Evolutionary conservation across 768 basidiomycete genomes (phyloP).

Genomic region (Auriscalpium vulgare): DNA sequence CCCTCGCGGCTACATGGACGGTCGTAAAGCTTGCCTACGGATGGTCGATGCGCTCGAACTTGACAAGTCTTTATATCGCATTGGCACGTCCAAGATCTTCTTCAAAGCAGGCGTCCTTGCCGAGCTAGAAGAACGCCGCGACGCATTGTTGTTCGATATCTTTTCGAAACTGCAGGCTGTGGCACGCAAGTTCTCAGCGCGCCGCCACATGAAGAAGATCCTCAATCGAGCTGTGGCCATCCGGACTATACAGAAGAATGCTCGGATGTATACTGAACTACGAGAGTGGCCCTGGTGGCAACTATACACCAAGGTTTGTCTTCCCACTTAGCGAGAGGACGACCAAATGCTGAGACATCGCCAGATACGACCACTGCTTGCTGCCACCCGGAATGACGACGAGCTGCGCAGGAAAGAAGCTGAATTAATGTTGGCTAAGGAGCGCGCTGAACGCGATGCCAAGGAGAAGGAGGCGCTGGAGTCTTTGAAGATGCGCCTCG

Average conservation of each 20-base stretch:
- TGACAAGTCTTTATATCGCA: slow-evolving; percentile 76
- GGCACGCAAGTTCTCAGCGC: slow-evolving; percentile 76
- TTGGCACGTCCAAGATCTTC: slow-evolving; percentile 96
- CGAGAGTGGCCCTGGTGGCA: slow-evolving; percentile 99
- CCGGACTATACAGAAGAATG: slow-evolving; percentile 90
- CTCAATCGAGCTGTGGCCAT: slow-evolving; percentile 88
- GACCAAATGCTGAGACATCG: neutral
- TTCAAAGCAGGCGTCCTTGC: slow-evolving; percentile 98
- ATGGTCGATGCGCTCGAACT: slow-evolving; percentile 89
- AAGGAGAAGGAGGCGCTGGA: slow-evolving; percentile 74
- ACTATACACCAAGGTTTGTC: slow-evolving; percentile 78
- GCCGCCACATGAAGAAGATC: slow-evolving; percentile 90
- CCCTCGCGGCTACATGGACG: slow-evolving; percentile 95
- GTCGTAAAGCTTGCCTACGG: slow-evolving; percentile 83
- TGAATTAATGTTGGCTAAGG: slow-evolving; percentile 72
- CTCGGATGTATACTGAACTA: slow-evolving; percentile 82
- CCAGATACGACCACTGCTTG: slow-evolving; percentile 84
- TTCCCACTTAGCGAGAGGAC: no score
- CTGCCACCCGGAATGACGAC: slow-evolving; percentile 88
- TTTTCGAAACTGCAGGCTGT: slow-evolving; percentile 85
- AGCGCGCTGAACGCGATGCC: slow-evolving; percentile 82
- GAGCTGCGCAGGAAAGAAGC: slow-evolving; percentile 83
- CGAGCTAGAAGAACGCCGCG: slow-evolving; percentile 88
- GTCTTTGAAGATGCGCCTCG: slow-evolving; percentile 71
- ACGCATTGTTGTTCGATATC: slow-evolving; percentile 79